phyloP scores from a whole-genome alignment of 331 rosid genomes.

The Arachis monticola region DNA sequence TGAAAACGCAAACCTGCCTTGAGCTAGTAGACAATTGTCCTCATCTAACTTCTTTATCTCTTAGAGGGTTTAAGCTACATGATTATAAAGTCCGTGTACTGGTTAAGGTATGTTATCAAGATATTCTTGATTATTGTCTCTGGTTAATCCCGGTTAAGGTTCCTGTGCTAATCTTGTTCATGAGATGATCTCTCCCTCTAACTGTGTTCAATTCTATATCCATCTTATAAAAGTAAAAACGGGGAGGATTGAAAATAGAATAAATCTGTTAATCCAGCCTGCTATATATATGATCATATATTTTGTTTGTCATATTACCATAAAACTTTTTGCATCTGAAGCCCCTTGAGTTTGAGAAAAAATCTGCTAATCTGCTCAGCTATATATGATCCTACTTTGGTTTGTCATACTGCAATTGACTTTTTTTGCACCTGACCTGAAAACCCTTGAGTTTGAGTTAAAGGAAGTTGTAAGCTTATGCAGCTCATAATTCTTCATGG shows the following conservation, averaged over 20 bases:
- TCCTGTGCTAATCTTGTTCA: neutral
- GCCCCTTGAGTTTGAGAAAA: neutral
- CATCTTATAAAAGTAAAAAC: neutral
- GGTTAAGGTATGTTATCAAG: constrained; percentile 63
- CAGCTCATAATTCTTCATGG: constrained; percentile 11
- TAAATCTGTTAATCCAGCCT: constrained; percentile 16
- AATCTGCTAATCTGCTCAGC: too few relatives aligned
- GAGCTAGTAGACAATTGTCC: constrained; percentile 76
- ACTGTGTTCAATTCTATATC: neutral
- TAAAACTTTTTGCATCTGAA: neutral
- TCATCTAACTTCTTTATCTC: constrained; percentile 66
- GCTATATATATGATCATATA: neutral
- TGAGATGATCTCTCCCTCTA: constrained; percentile 1
- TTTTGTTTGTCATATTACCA: neutral
- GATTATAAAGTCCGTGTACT: constrained; percentile 76
- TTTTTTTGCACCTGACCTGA: neutral
- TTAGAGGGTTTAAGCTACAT: constrained; percentile 87
- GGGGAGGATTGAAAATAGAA: constrained; percentile 16
- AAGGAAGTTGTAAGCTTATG: constrained; percentile 26
- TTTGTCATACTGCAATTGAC: neutral
- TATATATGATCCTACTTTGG: too few relatives aligned
- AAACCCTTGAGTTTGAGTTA: constrained; percentile 13
- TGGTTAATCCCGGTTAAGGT: neutral
- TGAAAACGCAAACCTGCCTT: constrained; percentile 76
- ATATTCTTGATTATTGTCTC: constrained; percentile 12